phyloP scores from a whole-genome alignment of 306 rosid genomes.

The Cucumis melo region DNA sequence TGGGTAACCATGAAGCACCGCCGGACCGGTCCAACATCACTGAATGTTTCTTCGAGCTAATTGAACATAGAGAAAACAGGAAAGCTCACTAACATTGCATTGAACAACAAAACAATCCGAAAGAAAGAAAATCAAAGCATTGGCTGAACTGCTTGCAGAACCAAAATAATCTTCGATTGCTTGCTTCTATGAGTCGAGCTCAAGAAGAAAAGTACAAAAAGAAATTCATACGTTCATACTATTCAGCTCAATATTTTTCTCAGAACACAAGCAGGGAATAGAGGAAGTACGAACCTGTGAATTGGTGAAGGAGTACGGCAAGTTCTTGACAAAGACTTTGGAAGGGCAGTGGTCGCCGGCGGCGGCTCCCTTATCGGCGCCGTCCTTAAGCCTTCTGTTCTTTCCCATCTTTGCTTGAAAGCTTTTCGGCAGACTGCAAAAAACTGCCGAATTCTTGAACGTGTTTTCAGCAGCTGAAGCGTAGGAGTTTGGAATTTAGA shows the following conservation, averaged over 20 bases:
- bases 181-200: not conserved
- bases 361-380: conserved; percentile 17
- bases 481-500: not conserved
- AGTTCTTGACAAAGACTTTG: conserved; percentile 57
- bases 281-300: conserved; percentile 36
- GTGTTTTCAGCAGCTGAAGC: not conserved
- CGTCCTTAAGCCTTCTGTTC: conserved; percentile 39
- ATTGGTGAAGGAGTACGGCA: conserved; percentile 66
- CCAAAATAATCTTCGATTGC: not conserved
- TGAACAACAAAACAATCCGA: not conserved
- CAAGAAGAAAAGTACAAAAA: not conserved
- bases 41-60: conserved; percentile 78
- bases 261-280: conserved; percentile 6
- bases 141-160: not conserved
- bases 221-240: not conserved
- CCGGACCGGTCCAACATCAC: conserved; percentile 81
- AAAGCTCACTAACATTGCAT: not conserved
- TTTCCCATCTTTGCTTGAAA: conserved; percentile 37
- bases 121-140: not conserved
- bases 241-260: not conserved
- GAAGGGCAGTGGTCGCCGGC: conserved; percentile 28
- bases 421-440: not conserved
- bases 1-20: conserved; percentile 77
- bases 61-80: not conserved
- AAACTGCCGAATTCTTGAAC: not conserved